Percentiles rank a stretch among this genome's conserved stretches.
Conservation (phyloP, 371 early-diverging fungal genomes). For the Catenaria anguillulae region DNA sequence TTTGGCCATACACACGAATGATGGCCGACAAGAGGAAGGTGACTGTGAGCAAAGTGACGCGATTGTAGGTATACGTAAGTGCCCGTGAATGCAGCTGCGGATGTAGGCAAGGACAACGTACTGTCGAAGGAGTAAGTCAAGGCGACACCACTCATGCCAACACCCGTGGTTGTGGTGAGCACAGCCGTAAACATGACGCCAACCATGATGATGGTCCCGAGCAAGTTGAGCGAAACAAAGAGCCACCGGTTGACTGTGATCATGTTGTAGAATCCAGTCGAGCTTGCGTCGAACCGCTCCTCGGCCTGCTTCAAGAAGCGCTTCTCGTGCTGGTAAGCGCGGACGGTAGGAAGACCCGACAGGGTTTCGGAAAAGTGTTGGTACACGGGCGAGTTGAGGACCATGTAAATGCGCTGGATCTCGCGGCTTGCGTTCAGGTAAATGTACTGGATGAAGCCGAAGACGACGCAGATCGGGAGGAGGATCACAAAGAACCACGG, state of each 20-base stretch:
- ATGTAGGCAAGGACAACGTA: slow-evolving; percentile 62
- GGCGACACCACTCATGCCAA: neutral
- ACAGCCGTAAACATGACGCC: neutral
- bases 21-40: too few species aligned
- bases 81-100: slow-evolving; percentile 32
- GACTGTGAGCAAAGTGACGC: neutral
- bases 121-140: slow-evolving; percentile 14
- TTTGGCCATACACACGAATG: slow-evolving; percentile 20
- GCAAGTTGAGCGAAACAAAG: slow-evolving; percentile 70
- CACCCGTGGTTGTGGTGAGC: neutral
- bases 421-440: slow-evolving; percentile 60
- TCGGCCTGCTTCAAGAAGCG: neutral
- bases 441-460: slow-evolving; percentile 46
- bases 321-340: slow-evolving; percentile 31
- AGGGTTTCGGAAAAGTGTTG: slow-evolving; percentile 46
- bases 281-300: neutral
- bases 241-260: slow-evolving; percentile 20
- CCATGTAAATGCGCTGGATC: slow-evolving; percentile 53
- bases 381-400: slow-evolving; percentile 53
- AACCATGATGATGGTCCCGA: slow-evolving; percentile 22
- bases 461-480: slow-evolving; percentile 39
- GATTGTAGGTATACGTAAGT: slow-evolving; percentile 23
- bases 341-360: slow-evolving; percentile 59
- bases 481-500: slow-evolving; percentile 41
- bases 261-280: slow-evolving; percentile 1